Evolutionary conservation across 108 stramenopile species (phyloP), one percentile per base, ranked within the genome.

Genomic region (Pseudonitzschia multistriata): DNA sequence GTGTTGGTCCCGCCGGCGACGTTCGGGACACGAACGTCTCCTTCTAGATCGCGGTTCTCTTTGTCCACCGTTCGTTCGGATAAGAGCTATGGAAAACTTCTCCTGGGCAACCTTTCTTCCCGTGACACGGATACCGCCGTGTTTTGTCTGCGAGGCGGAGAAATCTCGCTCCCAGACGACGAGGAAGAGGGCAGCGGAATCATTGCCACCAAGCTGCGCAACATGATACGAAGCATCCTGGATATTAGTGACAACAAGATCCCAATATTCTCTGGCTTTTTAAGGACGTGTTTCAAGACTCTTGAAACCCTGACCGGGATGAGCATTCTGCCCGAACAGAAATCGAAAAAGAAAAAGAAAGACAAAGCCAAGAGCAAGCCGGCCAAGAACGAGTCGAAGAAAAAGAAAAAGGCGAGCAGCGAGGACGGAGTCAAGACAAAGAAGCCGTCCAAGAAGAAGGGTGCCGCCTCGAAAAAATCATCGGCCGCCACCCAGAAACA

Each of bases 401-500:
- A 27, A 52, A 59, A 69, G 30, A 69, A 24, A 33, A 49, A 71
- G 8, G 56, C 30, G 14, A 48, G 47, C 24, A 42, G 68, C 34
- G 45, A 65, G 6, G 71, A 54, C 25, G 59, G 48, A 55, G 60
- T 49, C 19, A 55, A 42, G 22, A 10, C 45, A 36, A 59, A 27
- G 37, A 54, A 47, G 37, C 17, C 19, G 13, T 62, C 14, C 67
- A 74, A 70, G 61, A 62, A 67, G 48, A 80, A 74, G 42, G n/a
- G 39, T 14, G 11, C 61, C 53, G 56, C 29, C 49, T 27, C 76
- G 42, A 83, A 83, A 47, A 72, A 67, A 49, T 24, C 77, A 56
- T 75, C 79, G 3, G 49, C 70, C 11, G 80, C 83, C 31, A 79
- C 88, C 13, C 73, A 84, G 52, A 83, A 88, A 53, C 88, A 90